These are phyloP conservation scores for Epicoccum sorghinum DNA, from an alignment of 2,329 filamentous ascomycete genomes.

Conservation along the genomic window DNA sequence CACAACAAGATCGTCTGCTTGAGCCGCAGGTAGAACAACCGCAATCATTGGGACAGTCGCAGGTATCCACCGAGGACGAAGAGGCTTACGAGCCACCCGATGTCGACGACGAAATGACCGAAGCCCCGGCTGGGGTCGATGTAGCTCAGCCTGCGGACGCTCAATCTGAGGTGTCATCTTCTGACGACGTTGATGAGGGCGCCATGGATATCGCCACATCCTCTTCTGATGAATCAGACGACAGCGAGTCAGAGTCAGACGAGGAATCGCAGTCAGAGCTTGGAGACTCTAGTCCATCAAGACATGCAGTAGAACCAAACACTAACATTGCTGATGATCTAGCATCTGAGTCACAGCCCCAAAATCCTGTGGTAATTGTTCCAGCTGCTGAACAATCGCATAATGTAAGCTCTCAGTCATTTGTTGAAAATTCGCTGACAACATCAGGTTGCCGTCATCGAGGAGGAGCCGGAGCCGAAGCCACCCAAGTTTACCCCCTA, in stretches of 20 bases:
- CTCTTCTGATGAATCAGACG: slow-evolving; percentile 37
- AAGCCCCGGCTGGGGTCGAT: neutral
- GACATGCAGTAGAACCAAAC: slow-evolving; percentile 10
- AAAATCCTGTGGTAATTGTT: slow-evolving; percentile 8
- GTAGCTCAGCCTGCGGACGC: neutral
- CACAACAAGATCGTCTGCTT: slow-evolving; percentile 8
- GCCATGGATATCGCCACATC: slow-evolving; percentile 44
- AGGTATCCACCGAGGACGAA: slow-evolving; percentile 34
- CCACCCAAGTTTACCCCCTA: slow-evolving; percentile 66
- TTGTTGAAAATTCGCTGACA: slow-evolving; percentile 22
- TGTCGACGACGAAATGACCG: slow-evolving; percentile 26
- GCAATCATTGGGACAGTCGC: slow-evolving; percentile 15
- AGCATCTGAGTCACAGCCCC: slow-evolving; percentile 48
- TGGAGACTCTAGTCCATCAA: slow-evolving; percentile 13
- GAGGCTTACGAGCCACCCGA: slow-evolving; percentile 43
- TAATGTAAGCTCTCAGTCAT: slow-evolving; percentile 29
- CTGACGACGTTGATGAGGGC: slow-evolving; percentile 34
- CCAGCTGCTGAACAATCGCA: slow-evolving; percentile 13
- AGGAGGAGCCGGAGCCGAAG: slow-evolving; percentile 24
- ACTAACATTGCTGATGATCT: slow-evolving; percentile 45
- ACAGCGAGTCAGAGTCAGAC: slow-evolving; percentile 28
- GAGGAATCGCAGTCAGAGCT: slow-evolving; percentile 25
- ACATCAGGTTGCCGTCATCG: slow-evolving; percentile 18
- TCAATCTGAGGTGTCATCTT: slow-evolving; percentile 3
- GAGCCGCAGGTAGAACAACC: slow-evolving; percentile 14